phyloP scores from a whole-genome alignment of 306 rosid species.

The Cajanus cajan region DNA sequence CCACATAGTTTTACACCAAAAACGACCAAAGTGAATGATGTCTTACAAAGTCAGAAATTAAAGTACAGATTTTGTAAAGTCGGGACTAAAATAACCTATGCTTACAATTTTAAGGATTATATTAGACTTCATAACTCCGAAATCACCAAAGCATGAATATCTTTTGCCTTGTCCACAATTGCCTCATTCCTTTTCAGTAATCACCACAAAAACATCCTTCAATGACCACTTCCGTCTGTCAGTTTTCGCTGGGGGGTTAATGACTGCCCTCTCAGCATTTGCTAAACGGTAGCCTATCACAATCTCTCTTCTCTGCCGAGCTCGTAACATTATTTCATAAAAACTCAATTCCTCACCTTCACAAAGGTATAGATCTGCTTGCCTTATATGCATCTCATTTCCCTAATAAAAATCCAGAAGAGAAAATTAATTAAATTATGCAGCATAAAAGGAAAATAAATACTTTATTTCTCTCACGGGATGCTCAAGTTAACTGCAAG shows the following conservation, averaged over 20 bases:
- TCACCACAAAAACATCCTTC: constrained; percentile 79
- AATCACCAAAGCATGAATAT: not conserved
- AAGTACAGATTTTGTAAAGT: not conserved
- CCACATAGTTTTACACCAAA: not conserved
- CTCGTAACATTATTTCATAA: constrained; percentile 71
- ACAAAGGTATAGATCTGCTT: constrained; percentile 66
- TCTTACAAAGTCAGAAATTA: not conserved
- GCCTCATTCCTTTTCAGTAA: constrained; percentile 73
- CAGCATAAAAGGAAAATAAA: not conserved
- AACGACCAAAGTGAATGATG: not conserved
- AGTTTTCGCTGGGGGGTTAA: constrained; percentile 73
- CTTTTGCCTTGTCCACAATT: constrained; percentile 3
- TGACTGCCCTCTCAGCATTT: constrained; percentile 74
- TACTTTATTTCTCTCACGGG: not conserved
- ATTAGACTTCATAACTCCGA: not conserved
- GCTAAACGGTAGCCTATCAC: constrained; percentile 73
- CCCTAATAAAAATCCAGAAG: constrained; percentile 50
- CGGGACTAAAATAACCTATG: not conserved
- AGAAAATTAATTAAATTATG: not conserved
- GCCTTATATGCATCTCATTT: constrained; percentile 86
- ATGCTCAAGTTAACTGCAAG: not conserved
- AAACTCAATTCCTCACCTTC: constrained; percentile 84
- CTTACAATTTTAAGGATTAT: not conserved
- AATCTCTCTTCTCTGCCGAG: constrained; percentile 78
- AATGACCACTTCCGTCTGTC: constrained; percentile 66